phyloP scores from a whole-genome alignment of 495 filamentous ascomycete species.

The Sordaria brevicollis region DNA sequence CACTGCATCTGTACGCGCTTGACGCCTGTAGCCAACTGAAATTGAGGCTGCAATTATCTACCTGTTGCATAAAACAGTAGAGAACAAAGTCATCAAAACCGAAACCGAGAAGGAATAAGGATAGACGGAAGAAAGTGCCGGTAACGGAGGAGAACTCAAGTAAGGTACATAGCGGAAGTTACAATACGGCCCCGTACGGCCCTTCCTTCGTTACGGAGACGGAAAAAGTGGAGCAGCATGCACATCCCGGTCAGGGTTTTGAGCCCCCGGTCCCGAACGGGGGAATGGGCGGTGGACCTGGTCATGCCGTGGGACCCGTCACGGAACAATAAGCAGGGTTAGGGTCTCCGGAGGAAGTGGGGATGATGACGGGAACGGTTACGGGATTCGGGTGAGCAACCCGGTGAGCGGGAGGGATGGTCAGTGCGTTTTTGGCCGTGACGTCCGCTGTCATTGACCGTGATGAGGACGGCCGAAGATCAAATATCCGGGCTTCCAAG shows the following conservation, averaged over 20 bases:
- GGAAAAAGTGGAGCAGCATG: background rate
- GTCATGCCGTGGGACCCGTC: background rate
- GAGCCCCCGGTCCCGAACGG: background rate
- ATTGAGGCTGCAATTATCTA: background rate
- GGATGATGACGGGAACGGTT: background rate
- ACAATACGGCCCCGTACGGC: background rate
- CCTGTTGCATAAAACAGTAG: background rate
- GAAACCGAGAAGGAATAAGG: background rate
- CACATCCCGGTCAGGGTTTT: background rate
- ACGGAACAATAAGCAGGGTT: background rate
- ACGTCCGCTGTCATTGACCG: background rate
- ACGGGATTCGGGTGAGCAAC: background rate
- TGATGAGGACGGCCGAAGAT: background rate
- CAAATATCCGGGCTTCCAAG: background rate
- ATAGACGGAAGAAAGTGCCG: background rate
- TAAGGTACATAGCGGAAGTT: background rate
- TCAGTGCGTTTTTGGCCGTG: background rate
- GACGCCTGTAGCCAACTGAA: background rate
- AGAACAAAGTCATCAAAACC: background rate
- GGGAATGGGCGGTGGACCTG: background rate
- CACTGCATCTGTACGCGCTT: background rate
- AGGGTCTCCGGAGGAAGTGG: background rate
- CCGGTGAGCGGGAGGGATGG: background rate
- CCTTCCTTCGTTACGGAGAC: background rate
- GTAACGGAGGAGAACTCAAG: background rate